Evolutionary conservation across 2,329 filamentous ascomycete genomes (phyloP).

Genomic region (Ophiostoma sp.): DNA sequence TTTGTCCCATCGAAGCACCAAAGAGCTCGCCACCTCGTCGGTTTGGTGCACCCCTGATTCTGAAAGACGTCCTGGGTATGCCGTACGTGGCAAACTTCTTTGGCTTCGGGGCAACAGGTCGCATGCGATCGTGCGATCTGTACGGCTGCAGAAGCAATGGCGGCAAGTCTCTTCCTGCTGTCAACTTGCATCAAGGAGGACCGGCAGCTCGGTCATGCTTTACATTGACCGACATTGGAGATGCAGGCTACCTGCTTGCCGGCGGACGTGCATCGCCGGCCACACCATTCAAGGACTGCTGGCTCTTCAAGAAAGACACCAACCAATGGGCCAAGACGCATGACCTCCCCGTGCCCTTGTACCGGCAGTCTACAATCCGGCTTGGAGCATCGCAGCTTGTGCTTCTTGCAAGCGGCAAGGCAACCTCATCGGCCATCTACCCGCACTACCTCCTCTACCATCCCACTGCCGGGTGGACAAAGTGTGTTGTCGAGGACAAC

Average conservation of each 20-base stretch:
- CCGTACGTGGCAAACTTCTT: conserved; percentile 43
- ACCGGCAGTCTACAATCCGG: conserved; percentile 63
- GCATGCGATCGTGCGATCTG: conserved; percentile 47
- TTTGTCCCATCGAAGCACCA: conserved; percentile 22
- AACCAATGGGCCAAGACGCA: conserved; percentile 58
- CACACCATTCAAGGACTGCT: conserved; percentile 65
- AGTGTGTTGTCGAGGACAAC: conserved; percentile 37
- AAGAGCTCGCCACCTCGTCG: conserved; percentile 46
- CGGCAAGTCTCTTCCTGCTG: conserved; percentile 21
- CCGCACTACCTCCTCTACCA: conserved; percentile 50
- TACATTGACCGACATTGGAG: conserved; percentile 61
- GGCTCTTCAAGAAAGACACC: conserved; percentile 56
- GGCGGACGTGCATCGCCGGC: conserved; percentile 77
- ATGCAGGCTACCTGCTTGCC: conserved; percentile 56
- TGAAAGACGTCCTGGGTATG: conserved; percentile 37
- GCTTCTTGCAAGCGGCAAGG: conserved; percentile 59
- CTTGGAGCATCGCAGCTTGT: conserved; percentile 46
- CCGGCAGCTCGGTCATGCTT: conserved; percentile 63
- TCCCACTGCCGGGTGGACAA: conserved; percentile 43
- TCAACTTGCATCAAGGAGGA: conserved; percentile 28
- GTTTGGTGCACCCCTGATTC: conserved; percentile 52
- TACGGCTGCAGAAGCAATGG: conserved; percentile 31
- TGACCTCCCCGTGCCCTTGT: conserved; percentile 64
- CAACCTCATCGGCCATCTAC: conserved; percentile 43
- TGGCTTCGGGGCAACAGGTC: conserved; percentile 42